Base-by-base conservation (phyloP, 768 basidiomycete genomes). In the Collybia nuda region DNA sequence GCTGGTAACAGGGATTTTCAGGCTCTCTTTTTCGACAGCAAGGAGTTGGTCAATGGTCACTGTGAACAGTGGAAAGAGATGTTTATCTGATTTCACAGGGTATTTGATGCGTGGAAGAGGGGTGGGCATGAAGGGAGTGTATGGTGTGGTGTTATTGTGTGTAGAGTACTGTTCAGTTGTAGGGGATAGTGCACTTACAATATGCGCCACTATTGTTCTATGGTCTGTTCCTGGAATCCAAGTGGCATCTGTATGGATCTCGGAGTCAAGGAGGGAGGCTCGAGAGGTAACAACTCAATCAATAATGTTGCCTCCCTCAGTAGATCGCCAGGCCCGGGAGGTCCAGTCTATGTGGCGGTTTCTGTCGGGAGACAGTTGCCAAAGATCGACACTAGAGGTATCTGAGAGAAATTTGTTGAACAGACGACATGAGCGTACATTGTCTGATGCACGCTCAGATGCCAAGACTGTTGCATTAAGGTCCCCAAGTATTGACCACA, bases 271-370 rank as follows among this genome's bases (percentile, higher is more conserved):
- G 21, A 52, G 46, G 6, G 32, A 15, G 22, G 5, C 2, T 3
- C 12, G 2, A 0, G 62, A 61, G 0, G 52, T 26, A 5, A 56
- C 60, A 1, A 62, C 44, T 4, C 56, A 40, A 36, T 63, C 56
- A 15, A 62, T 65, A 18, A 65, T 65, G 48, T 52, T 61, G 2
- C 62, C 58, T 8, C 47, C 48, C 3, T 47, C 51, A 4, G 26
- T 41, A 0, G 35, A 40, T 14, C 39, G 26, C 40, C 48, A 48
- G 15, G 32, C 50, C 2, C 42, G 37, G 18, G 47, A 50, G 1
- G 56, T 62, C 59, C 54, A 62, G 26, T 62, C 56, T 1, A 40
- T 23, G 29, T 36, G 26, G 14, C 47, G 50, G n/a, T 48, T 48
- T 1, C 53, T 23, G 23, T 59, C 52, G 4, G 44, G 46, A 36